Base-by-base conservation (phyloP, 192 early-diverging fungal genomes). In the Linderina pennispora region DNA sequence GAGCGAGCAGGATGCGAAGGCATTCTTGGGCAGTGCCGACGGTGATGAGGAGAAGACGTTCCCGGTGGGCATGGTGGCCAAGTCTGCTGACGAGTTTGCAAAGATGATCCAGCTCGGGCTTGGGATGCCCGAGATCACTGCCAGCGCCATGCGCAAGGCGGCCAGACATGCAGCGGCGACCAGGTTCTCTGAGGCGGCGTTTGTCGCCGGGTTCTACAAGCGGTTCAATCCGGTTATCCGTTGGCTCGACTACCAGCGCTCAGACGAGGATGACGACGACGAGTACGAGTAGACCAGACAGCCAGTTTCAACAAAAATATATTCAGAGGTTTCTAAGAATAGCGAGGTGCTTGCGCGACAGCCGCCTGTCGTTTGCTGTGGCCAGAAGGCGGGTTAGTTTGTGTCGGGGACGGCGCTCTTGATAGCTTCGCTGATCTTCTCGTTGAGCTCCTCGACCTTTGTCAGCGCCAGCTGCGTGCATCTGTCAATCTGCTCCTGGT, bases 381-480 rank as follows among this genome's bases (percentile, higher is more conserved):
- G n/a, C n/a, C n/a, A n/a, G n/a, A n/a, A n/a, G n/a, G n/a, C n/a
- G n/a, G n/a, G n/a, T n/a, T n/a, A n/a, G n/a, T n/a, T n/a, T n/a
- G n/a, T n/a, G n/a, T n/a, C n/a, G n/a, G 50, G 40, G 16, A 58
- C 53, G 43, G 71, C 75, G 11, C 72, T 57, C 13, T 76, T 82
- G 28, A 97, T 31, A 8, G 91, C 88, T n/a, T 73, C 70, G 44
- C 86, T 67, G 40, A 98, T 86, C 45, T 85, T 54, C 10, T 86
- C 87, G n/a, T 83, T 87, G 9, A 97, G 69, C 40, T 73, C 69
- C 19, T 56, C 62, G 16, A 60, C 58, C 50, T 73, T 73, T 23
- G 48, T 72, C 21, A 82, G 58, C 0, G 94, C 93, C 36, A 97
- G 77, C 40, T 89, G 75, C 2, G 82, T 81, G 65, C 97, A 99